phyloP scores from a whole-genome alignment of 1,284 basidiomycete species.

The Ceratobasidium sp. region DNA sequence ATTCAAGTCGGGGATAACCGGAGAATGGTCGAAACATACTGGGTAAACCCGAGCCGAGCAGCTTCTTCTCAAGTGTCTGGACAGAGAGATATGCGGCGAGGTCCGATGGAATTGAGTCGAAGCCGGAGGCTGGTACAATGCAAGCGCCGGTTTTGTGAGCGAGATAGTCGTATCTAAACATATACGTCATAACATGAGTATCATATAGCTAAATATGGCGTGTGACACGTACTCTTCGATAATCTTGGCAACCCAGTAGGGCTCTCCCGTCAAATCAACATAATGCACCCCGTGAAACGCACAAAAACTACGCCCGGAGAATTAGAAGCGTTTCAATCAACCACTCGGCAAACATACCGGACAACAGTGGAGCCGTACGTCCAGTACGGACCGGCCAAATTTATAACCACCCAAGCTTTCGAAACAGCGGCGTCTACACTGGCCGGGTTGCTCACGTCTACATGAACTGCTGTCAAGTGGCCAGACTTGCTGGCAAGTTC shows the following conservation, averaged over 20 bases:
- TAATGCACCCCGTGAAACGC: constrained; percentile 70
- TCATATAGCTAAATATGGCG: constrained; percentile 11
- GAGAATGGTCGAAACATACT: constrained; percentile 50
- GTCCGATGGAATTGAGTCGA: constrained; percentile 84
- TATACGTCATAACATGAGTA: neutral
- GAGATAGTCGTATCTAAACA: constrained; percentile 70
- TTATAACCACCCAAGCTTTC: constrained; percentile 47
- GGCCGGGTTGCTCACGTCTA: constrained; percentile 44
- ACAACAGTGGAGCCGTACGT: constrained; percentile 46
- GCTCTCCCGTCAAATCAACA: constrained; percentile 73
- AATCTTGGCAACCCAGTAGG: constrained; percentile 67
- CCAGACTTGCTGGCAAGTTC: constrained; percentile 15
- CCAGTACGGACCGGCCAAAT: constrained; percentile 49
- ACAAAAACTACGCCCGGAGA: constrained; percentile 62
- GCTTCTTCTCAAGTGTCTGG: constrained; percentile 62
- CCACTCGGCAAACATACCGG: neutral
- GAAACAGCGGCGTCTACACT: constrained; percentile 41
- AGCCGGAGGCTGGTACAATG: constrained; percentile 78
- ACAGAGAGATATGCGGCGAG: constrained; percentile 71
- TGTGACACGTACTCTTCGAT: constrained; percentile 61
- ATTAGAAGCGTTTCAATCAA: neutral
- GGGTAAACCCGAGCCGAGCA: constrained; percentile 54
- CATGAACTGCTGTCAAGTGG: constrained; percentile 26
- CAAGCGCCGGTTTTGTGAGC: constrained; percentile 77
- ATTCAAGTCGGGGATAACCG: neutral